Evolutionary conservation across 257 asterid species (phyloP), one percentile per base, ranked within the genome.

Genomic region (Asclepias syriaca): DNA sequence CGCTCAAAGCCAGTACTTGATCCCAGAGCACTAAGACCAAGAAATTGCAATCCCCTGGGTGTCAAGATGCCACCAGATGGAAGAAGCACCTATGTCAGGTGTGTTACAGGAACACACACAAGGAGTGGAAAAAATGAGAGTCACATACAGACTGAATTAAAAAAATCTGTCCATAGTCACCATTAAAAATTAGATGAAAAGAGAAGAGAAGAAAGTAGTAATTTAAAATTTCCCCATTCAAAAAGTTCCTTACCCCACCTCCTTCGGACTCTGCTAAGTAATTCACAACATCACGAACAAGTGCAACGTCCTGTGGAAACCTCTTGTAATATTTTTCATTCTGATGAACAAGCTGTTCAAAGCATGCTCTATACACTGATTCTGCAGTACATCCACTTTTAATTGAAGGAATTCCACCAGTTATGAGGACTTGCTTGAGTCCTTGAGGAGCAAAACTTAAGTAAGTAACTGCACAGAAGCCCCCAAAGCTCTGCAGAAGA

Each of bases 381-480:
- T 89, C 96, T 19, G 99, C 99, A 50, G 96, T 79, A 82, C 92
- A 88, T 61, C 95, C 95, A 78, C 72, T 77, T 64, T 87, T 90
- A 74, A 91, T 81, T 63, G 98, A 97, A 66, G 99, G 98, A 66
- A 90, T 80, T 48, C 99, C 99, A 72, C 99, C 99, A 37, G 99
- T 94, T 79, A 94, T 71, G 77, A 94, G 99, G 74, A 85, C 99
- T 71, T 94, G 96, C 74, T 81, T 89, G 77, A 94, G 84, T 78
- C 99, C 99, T 80, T 91, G 77, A 14, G 98, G 96, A 80, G 98
- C 99, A 72, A 91, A 94, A 82, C 97, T 91, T 84, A 94, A 78
- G 90, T 94, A 94, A 39, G 98, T 89, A 71, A 90, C 89, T 3
- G 96, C 96, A 82, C 97, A 89, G 84, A 94, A 94, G 40, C 99